Conservation (phyloP, 345 rosid species). For the Angophora floribunda region DNA sequence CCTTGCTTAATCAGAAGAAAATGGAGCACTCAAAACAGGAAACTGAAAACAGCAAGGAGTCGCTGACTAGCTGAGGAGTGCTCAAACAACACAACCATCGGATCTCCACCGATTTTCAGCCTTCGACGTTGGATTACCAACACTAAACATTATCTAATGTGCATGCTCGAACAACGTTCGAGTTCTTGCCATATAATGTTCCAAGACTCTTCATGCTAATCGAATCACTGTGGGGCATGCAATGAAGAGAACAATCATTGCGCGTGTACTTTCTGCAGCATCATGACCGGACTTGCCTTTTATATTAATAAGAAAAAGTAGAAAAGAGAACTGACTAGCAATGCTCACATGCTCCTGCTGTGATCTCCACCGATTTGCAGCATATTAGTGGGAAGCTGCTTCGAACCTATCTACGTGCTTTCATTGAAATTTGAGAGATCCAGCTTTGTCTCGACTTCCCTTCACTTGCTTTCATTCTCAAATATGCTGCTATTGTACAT, state of each 20-base stretch:
- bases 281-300: neutral
- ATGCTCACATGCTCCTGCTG: neutral
- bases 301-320: no score
- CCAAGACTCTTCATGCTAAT: neutral
- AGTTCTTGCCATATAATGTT: neutral
- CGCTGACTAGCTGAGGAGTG: neutral
- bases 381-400: neutral
- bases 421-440: neutral
- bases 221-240: neutral
- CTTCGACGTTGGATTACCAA: neutral
- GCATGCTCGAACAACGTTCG: neutral
- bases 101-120: neutral
- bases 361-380: neutral
- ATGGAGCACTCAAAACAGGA: neutral
- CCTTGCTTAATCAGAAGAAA: neutral
- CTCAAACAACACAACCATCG: neutral
- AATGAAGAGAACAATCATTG: neutral
- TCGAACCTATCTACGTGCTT: neutral
- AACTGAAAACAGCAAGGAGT: neutral
- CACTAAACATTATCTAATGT: rapidly evolving
- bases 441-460: neutral
- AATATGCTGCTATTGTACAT: no score
- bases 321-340: no score
- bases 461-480: no score
- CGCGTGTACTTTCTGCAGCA: neutral